Evolutionary conservation across 2,329 filamentous ascomycete species (phyloP).

Genomic region (Fusarium citri): DNA sequence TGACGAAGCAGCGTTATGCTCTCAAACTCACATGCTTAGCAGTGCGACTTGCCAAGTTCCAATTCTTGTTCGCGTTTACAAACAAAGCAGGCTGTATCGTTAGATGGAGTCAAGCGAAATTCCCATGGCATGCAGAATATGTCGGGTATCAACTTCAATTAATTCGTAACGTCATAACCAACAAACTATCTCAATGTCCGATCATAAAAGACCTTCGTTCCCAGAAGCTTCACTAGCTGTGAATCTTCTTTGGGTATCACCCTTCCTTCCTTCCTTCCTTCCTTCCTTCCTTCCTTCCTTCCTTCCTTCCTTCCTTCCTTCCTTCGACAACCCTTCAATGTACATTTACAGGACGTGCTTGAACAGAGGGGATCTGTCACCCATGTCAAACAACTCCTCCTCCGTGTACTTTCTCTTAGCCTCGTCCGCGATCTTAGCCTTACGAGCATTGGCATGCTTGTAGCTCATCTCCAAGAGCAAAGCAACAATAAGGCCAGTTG

Average conservation of each 20-base stretch:
- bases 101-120: not conserved
- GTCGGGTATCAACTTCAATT: not conserved
- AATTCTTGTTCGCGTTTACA: not conserved
- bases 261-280: rapidly evolving
- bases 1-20: not conserved
- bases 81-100: not conserved
- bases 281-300: too few relatives aligned
- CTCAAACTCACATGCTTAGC: not conserved
- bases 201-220: not conserved
- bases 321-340: not conserved
- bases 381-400: constrained; percentile 49
- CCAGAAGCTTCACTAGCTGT: not conserved
- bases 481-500: constrained; percentile 46
- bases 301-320: too few relatives aligned
- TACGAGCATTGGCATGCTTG: constrained; percentile 45
- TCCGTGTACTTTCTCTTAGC: constrained; percentile 47
- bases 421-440: constrained; percentile 46
- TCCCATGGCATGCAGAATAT: not conserved
- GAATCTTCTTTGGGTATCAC: not conserved
- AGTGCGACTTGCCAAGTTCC: not conserved
- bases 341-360: constrained; percentile 43
- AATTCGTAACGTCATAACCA: constrained; percentile 10
- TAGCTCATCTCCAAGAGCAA: constrained; percentile 49
- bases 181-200: not conserved
- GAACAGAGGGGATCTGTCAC: constrained; percentile 50